These are phyloP conservation scores for Luvunga scandens DNA, from an alignment of 345 rosid genomes.

Conservation along the genomic window DNA sequence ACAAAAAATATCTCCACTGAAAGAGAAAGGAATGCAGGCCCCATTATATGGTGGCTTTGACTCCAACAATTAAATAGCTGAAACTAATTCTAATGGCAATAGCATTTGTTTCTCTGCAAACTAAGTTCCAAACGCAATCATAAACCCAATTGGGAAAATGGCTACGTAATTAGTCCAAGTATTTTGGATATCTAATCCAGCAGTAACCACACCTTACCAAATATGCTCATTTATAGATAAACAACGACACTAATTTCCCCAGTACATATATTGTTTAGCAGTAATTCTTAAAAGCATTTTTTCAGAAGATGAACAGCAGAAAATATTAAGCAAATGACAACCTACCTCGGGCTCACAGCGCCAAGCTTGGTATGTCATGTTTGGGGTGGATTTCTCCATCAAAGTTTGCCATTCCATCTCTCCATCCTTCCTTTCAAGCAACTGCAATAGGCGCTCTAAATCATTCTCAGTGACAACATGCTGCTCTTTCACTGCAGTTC, in stretches of 20 bases:
- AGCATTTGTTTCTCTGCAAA: background rate
- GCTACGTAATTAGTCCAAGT: background rate
- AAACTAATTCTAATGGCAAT: background rate
- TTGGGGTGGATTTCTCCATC: slow-evolving; percentile 81
- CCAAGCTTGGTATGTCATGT: slow-evolving; percentile 89
- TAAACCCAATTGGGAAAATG: background rate
- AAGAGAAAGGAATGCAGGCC: background rate
- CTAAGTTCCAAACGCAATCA: background rate
- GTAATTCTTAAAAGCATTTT: background rate
- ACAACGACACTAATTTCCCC: background rate
- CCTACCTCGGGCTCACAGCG: slow-evolving; percentile 83
- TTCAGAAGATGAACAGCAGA: background rate
- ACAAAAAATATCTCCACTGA: background rate
- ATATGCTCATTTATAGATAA: background rate
- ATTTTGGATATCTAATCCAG: background rate
- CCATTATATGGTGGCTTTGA: background rate
- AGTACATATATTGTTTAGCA: background rate
- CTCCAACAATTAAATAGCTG: background rate
- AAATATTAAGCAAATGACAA: slow-evolving; percentile 5
- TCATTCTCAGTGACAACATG: slow-evolving; percentile 71
- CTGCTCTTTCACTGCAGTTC: slow-evolving; percentile 33
- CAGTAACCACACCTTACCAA: background rate
- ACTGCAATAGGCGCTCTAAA: slow-evolving; percentile 66
- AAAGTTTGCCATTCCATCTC: slow-evolving; percentile 81
- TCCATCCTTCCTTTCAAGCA: slow-evolving; percentile 63